These are phyloP conservation scores for Eucalyptus melliodora DNA, from an alignment of 345 rosid species.

Conservation along the genomic window DNA sequence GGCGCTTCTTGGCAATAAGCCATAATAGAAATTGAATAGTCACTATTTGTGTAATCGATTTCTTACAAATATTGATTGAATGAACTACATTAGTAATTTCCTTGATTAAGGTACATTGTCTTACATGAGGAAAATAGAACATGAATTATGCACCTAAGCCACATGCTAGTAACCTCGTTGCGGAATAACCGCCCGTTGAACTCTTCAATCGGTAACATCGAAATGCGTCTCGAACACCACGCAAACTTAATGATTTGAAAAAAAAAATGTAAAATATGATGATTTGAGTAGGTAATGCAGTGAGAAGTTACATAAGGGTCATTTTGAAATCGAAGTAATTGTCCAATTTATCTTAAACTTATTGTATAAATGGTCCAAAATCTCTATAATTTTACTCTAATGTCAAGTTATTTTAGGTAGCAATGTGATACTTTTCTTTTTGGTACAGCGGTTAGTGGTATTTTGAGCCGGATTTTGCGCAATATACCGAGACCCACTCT, in stretches of 20 bases:
- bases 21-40: no score
- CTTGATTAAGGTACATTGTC: not conserved
- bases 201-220: not conserved
- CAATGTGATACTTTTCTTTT: not conserved
- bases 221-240: not conserved
- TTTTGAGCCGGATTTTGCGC: not conserved
- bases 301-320: not conserved
- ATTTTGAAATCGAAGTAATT: no score
- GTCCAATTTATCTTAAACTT: not conserved
- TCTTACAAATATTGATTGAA: no score
- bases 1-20: no score
- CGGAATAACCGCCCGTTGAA: rapidly evolving
- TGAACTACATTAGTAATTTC: not conserved
- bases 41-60: no score
- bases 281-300: not conserved
- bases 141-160: not conserved
- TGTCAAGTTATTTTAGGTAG: not conserved
- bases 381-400: not conserved
- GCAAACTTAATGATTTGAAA: not conserved
- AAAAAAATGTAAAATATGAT: no score
- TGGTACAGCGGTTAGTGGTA: not conserved
- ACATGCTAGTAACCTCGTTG: not conserved
- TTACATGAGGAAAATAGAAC: not conserved
- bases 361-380: not conserved
- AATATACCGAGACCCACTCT: not conserved